Evolutionary conservation across 768 basidiomycete genomes (phyloP).

Genomic region (Leccinum rimulosum): DNA sequence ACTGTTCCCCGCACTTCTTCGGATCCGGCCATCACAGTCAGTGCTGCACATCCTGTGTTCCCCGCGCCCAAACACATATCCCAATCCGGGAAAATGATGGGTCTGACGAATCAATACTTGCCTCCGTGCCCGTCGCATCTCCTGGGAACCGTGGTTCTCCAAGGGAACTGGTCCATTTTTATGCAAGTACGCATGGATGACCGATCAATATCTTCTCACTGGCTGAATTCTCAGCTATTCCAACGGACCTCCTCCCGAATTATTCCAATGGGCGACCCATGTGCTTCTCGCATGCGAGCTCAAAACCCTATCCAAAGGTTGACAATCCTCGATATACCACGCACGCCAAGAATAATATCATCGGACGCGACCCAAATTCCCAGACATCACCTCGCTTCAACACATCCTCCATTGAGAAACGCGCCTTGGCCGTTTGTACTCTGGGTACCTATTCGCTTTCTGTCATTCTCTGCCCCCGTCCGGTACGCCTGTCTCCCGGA

Average conservation of each 20-base stretch:
- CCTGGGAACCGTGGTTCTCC: slow-evolving; percentile 1
- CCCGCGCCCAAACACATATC: not conserved
- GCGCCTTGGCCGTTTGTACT: not conserved
- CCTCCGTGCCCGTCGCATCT: not conserved
- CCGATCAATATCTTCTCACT: not conserved
- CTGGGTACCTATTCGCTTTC: not conserved
- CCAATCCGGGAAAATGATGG: not conserved
- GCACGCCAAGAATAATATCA: not conserved
- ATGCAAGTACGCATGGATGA: not conserved
- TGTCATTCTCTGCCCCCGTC: not conserved
- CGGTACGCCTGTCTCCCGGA: slow-evolving; percentile 3
- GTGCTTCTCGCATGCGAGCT: slow-evolving; percentile 10
- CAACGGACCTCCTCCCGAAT: slow-evolving; percentile 1
- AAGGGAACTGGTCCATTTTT: not conserved
- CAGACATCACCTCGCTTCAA: slow-evolving; percentile 4
- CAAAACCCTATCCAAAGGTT: slow-evolving; percentile 14
- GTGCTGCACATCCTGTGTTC: not conserved
- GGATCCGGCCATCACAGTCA: not conserved
- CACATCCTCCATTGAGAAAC: not conserved
- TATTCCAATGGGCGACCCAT: not conserved
- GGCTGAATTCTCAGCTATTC: not conserved
- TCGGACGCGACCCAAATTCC: not conserved
- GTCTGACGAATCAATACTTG: not conserved
- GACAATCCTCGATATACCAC: not conserved
- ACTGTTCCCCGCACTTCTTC: slow-evolving; percentile 2